Evolutionary conservation across 1,284 basidiomycete genomes (phyloP).

Genomic region (Paramarasmius palmivorus): DNA sequence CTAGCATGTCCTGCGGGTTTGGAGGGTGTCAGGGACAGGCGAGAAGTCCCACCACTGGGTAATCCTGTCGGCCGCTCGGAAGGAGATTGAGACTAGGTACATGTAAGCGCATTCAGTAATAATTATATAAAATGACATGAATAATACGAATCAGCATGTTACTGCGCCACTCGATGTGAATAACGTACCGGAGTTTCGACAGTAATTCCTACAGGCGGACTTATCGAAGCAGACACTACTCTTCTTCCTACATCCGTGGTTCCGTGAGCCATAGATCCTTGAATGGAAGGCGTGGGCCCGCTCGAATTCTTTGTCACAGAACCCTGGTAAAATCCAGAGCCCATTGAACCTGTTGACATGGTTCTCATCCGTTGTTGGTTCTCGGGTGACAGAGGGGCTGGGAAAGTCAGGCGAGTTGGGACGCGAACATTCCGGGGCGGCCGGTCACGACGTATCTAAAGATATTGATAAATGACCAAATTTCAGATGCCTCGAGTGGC

Average conservation of each 20-base stretch:
- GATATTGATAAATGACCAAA: not conserved
- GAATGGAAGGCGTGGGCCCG: not conserved
- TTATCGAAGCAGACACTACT: not conserved
- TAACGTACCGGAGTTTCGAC: conserved; percentile 19
- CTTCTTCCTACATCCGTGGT: not conserved
- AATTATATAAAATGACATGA: no score
- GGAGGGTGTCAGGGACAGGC: not conserved
- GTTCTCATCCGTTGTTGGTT: not conserved
- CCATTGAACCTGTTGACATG: conserved; percentile 10
- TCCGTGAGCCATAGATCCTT: not conserved
- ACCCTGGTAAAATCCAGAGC: conserved; percentile 3
- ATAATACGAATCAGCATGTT: not conserved
- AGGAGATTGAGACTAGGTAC: conserved; percentile 12
- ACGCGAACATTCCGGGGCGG: conserved; percentile 19
- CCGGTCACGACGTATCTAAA: conserved; percentile 10
- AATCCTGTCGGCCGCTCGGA: conserved; percentile 8
- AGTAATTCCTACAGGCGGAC: conserved; percentile 17
- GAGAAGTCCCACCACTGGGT: conserved; percentile 3
- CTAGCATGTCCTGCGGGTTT: not conserved
- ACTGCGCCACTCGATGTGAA: not conserved
- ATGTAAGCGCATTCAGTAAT: not conserved
- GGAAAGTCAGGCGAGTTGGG: conserved; percentile 17
- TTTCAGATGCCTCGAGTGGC: not conserved
- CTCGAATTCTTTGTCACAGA: not conserved
- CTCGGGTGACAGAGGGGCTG: conserved; percentile 18